These are phyloP conservation scores for Aspergillus taichungensis DNA, from an alignment of 495 filamentous ascomycete genomes.

Conservation along the genomic window DNA sequence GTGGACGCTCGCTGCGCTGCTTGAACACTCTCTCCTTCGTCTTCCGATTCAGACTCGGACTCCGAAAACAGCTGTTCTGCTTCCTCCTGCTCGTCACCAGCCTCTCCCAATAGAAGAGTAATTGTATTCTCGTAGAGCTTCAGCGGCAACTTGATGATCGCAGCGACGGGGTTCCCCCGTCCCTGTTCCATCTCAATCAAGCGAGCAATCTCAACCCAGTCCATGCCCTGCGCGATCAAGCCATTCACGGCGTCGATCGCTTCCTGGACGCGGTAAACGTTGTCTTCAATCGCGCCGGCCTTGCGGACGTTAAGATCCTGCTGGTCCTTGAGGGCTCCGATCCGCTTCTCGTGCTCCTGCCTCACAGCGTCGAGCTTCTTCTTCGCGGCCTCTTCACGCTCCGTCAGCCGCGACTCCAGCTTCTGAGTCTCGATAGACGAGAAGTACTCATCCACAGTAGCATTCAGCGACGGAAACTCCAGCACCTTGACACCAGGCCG, in stretches of 20 bases:
- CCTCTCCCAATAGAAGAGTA: conserved; percentile 70
- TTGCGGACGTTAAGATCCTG: conserved; percentile 83
- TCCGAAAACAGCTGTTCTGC: conserved; percentile 47
- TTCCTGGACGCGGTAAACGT: conserved; percentile 80
- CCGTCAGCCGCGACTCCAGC: conserved; percentile 70
- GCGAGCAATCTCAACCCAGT: conserved; percentile 84
- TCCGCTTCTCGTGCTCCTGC: conserved; percentile 70
- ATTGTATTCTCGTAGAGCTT: conserved; percentile 84
- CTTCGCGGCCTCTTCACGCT: conserved; percentile 72
- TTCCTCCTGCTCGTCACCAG: conserved; percentile 47
- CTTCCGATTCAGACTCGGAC: conserved; percentile 55
- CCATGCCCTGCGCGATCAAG: conserved; percentile 85
- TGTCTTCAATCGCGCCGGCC: conserved; percentile 81
- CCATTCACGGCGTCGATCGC: conserved; percentile 86
- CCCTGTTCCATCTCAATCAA: conserved; percentile 80
- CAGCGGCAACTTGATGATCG: conserved; percentile 78
- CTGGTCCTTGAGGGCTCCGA: conserved; percentile 68
- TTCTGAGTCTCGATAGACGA: conserved; percentile 94
- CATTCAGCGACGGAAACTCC: conserved; percentile 76
- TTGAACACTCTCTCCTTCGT: conserved; percentile 27
- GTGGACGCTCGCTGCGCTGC: conserved; percentile 21
- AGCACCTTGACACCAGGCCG: conserved; percentile 56
- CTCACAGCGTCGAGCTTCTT: conserved; percentile 73
- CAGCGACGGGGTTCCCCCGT: conserved; percentile 73
- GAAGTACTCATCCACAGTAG: conserved; percentile 91